Conservation (phyloP, 176 grass and related monocot genomes). For the Raddia guianensis region DNA sequence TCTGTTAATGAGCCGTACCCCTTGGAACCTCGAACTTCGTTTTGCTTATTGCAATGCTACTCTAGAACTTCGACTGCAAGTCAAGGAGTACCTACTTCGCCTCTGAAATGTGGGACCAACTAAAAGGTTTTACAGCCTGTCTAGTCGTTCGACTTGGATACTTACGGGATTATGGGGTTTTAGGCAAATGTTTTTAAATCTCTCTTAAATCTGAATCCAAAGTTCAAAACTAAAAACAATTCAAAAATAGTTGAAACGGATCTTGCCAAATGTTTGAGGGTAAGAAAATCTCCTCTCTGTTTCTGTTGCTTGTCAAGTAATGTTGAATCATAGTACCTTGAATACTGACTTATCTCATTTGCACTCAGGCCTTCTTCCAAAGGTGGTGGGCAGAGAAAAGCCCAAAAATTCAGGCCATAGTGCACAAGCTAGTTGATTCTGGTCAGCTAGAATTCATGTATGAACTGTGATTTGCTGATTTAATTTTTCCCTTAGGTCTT, state of each 20-base stretch:
- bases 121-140: not conserved
- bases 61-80: not conserved
- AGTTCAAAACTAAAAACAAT: not conserved
- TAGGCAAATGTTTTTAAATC: not conserved
- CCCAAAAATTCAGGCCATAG: slow-evolving; percentile 55
- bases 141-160: not conserved
- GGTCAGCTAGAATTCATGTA: slow-evolving; percentile 94
- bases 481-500: slow-evolving; percentile 9
- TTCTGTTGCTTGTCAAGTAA: slow-evolving; percentile 21
- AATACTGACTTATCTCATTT: slow-evolving; percentile 17
- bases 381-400: slow-evolving; percentile 94
- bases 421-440: slow-evolving; percentile 67
- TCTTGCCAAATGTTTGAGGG: not conserved
- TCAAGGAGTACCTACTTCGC: not conserved
- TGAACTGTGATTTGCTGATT: slow-evolving; percentile 19
- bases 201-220: not conserved
- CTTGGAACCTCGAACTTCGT: too few relatives aligned
- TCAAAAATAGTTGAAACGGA: not conserved
- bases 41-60: too few relatives aligned
- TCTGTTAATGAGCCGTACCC: too few relatives aligned
- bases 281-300: not conserved
- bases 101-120: not conserved
- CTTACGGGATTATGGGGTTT: not conserved
- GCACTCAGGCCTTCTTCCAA: slow-evolving; percentile 89
- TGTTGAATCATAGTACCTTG: slow-evolving; percentile 20